These are phyloP conservation scores for Hemisphaericaspora nanyangensis DNA, from an alignment of 805 yeast species.

Conservation along the genomic window DNA sequence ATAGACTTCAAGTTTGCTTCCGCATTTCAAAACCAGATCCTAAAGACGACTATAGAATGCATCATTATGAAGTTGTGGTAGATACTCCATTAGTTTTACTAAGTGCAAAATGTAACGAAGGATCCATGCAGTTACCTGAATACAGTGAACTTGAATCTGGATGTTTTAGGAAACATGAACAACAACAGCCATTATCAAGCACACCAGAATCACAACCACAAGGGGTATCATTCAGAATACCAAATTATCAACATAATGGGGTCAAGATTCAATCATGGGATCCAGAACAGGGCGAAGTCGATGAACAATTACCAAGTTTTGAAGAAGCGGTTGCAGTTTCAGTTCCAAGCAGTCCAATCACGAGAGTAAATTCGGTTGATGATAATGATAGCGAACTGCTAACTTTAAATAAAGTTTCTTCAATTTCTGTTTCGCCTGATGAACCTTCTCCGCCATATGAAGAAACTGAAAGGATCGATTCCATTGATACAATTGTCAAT, in stretches of 20 bases:
- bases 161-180: neutral
- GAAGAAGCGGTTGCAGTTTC: constrained; percentile 60
- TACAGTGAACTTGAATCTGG: constrained; percentile 26
- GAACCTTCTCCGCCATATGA: constrained; percentile 36
- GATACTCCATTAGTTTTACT: constrained; percentile 65
- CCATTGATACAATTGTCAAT: constrained; percentile 1
- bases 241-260: constrained; percentile 29
- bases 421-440: constrained; percentile 17
- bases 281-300: constrained; percentile 5
- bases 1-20: constrained; percentile 66
- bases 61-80: constrained; percentile 76
- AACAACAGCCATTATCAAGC: too few species aligned
- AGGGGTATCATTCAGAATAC: constrained; percentile 35
- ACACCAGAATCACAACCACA: neutral
- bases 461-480: neutral
- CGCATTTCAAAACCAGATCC: constrained; percentile 63
- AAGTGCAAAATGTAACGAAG: constrained; percentile 40
- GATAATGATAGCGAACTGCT: too few species aligned
- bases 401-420: constrained; percentile 35
- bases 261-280: constrained; percentile 27
- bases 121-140: constrained; percentile 36
- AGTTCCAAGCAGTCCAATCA: constrained; percentile 26
- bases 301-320: constrained; percentile 48
- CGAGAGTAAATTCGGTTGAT: constrained; percentile 34
- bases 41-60: constrained; percentile 42